A percentile compares a stretch with the other conserved stretches of the same genome.
Conservation (phyloP, 2,329 filamentous ascomycete species). For the Fusarium temperatum region DNA sequence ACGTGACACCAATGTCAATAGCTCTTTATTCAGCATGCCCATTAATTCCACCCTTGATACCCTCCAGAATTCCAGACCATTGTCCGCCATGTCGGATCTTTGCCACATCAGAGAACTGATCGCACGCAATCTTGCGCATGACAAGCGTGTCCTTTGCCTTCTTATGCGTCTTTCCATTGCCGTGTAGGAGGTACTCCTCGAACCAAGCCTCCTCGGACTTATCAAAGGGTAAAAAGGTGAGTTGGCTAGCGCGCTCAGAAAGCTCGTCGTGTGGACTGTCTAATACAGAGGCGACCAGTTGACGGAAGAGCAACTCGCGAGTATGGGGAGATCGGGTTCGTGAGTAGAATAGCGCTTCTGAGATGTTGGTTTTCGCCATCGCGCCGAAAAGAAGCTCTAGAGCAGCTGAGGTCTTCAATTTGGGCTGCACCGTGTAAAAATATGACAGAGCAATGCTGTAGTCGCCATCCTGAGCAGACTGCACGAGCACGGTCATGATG, state of each 20-base stretch:
- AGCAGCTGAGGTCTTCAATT: conserved; percentile 70
- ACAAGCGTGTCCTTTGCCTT: conserved; percentile 77
- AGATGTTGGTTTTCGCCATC: conserved; percentile 71
- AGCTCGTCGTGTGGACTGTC: conserved; percentile 51
- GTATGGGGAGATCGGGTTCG: conserved; percentile 69
- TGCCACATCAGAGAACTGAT: conserved; percentile 61
- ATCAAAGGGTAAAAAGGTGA: conserved; percentile 78
- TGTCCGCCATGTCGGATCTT: conserved; percentile 55
- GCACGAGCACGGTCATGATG: conserved; percentile 75
- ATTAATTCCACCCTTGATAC: conserved; percentile 57
- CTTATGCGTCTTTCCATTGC: conserved; percentile 70
- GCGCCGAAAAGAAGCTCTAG: conserved; percentile 75
- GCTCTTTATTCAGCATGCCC: conserved; percentile 43
- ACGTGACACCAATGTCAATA: not conserved
- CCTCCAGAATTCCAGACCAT: conserved; percentile 62
- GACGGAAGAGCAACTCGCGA: conserved; percentile 72
- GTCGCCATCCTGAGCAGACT: conserved; percentile 66
- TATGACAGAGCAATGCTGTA: conserved; percentile 77
- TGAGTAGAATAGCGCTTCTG: conserved; percentile 78
- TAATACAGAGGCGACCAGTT: conserved; percentile 69
- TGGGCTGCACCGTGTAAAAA: conserved; percentile 78
- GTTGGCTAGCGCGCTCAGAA: conserved; percentile 70
- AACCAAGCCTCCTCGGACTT: conserved; percentile 78
- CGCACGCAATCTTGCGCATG: conserved; percentile 76
- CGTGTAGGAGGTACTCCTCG: conserved; percentile 70